Base-by-base conservation (phyloP, 2,329 filamentous ascomycete species). In the Macroventuria anomochaeta region DNA sequence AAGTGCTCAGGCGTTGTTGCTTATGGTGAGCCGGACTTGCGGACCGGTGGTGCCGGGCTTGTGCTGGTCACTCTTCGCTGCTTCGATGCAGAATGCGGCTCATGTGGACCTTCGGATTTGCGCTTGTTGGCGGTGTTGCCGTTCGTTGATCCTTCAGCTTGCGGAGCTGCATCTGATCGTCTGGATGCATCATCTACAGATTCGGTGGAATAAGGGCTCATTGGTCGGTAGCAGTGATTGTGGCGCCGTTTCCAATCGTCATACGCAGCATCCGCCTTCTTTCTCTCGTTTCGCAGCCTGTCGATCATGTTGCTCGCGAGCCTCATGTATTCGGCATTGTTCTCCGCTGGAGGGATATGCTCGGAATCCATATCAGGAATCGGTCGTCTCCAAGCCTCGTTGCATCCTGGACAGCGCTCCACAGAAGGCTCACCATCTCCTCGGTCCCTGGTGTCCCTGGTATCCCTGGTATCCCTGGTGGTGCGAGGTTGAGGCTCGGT, bases 381-480 rank as follows among this genome's bases (percentile, higher is more conserved):
- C 8, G 63, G 63, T 10, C 63, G 56, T 29, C 51, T 57, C 61
- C 61, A 65, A 28, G 58, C 50, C 33, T 64, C 63, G n/a, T 58
- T 54, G 29, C 63, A 65, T 7, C 60, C 62, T 12, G 36, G 38
- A 37, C 61, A 65, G 20, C 63, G 59, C 44, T 65, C 63, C 7
- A 64, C 57, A 34, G 61, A 59, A 33, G 59, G 55, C 31, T 57
- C 58, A 21, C 59, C 37, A 13, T 57, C 55, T 28, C 43, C 40
- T 17, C 51, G 51, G 3, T 54, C 51, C 11, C 39, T 34, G 21
- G 29, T 18, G 10, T 54, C 51, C n/a, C 40, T n/a, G n/a, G n/a
- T n/a, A n/a, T 54, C 51, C 11, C 39, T 34, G 21, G 29, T 18
- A 8, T 54, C 51, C n/a, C 40, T 54, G 33, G 23, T 12, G 15